Conservation (phyloP, 2,329 filamentous ascomycete species). For the Clarireedia monteithiana region DNA sequence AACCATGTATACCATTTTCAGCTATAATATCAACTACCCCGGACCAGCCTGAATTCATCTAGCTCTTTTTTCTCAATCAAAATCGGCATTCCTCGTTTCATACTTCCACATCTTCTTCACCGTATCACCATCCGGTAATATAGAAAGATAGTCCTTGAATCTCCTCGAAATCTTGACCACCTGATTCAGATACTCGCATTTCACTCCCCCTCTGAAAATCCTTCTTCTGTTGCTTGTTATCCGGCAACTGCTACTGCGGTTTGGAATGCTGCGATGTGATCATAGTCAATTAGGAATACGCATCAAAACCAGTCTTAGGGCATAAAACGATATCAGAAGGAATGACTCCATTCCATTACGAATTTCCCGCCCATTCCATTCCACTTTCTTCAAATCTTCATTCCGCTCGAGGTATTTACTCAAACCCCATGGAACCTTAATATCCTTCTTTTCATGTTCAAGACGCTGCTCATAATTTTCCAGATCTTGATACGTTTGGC, state of each 20-base stretch:
- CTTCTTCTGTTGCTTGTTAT: background rate
- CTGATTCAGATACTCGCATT: background rate
- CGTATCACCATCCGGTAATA: background rate
- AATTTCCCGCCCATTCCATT: conserved; percentile 25
- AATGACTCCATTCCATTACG: conserved; percentile 10
- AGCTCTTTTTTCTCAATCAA: background rate
- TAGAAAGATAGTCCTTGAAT: background rate
- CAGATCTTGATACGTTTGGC: conserved; percentile 25
- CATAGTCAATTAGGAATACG: too few relatives aligned
- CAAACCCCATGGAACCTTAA: conserved; percentile 1
- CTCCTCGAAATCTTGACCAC: background rate
- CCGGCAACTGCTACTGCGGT: background rate
- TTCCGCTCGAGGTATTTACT: conserved; percentile 15
- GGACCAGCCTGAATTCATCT: too few relatives aligned
- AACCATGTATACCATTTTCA: too few relatives aligned
- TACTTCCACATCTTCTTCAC: background rate
- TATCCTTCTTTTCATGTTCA: conserved; percentile 10
- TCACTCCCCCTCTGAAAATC: background rate
- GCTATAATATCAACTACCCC: too few relatives aligned
- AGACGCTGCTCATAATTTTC: conserved; percentile 15
- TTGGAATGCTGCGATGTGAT: background rate
- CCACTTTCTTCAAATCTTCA: conserved; percentile 11
- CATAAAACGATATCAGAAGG: too few relatives aligned
- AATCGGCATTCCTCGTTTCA: background rate
- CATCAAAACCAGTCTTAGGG: too few relatives aligned